Base-by-base conservation (phyloP, 2,329 filamentous ascomycete species). In the Cercospora janseana region DNA sequence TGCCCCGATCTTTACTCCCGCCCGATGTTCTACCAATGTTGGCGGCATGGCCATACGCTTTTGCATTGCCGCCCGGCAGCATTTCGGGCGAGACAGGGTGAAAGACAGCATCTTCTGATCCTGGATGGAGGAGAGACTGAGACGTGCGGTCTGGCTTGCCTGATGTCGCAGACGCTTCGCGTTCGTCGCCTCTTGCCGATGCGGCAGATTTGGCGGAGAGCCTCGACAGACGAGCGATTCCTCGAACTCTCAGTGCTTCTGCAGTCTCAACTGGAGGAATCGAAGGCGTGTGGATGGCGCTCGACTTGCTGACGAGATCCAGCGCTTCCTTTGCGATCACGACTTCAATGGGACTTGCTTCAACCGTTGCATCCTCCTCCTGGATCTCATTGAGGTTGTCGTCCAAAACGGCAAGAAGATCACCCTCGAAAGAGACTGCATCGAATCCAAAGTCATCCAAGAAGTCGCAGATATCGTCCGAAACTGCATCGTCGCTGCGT, bases 401-500 rank as follows among this genome's bases (percentile, higher is more conserved):
- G 12, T 56, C 53, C 6, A 49, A 34, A 4, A 49, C 10, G 13
- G 49, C 47, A 2, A 63, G 43, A 8, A 46, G 16, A 10, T 61
- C 61, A n/a, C 58, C 62, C 18, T 53, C 57, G 42, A 56, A 63
- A 4, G 41, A 51, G 6, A 64, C 62, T 9, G 60, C 51, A 23
- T 64, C 62, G n/a, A 72, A 62, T 10, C 66, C 67, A 38, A 73
- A 68, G 3, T 63, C 64, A 16, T 70, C 65, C 42, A 75, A 73
- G 59, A 68, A 75, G 32, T 66, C 64, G 40, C 70, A 69, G n/a
- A 73, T 64, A 21, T 69, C 65, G 16, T 75, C 72, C 13, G 69
- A 54, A 4, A 62, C 60, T 0, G 60, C 60, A 50, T 70, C 66
- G 45, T 70, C 68, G 40, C 63, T 66, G 5, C 63, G 48, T 23